Evolutionary conservation across 441 rosid species (phyloP).

Genomic region (Viola pubescens): DNA sequence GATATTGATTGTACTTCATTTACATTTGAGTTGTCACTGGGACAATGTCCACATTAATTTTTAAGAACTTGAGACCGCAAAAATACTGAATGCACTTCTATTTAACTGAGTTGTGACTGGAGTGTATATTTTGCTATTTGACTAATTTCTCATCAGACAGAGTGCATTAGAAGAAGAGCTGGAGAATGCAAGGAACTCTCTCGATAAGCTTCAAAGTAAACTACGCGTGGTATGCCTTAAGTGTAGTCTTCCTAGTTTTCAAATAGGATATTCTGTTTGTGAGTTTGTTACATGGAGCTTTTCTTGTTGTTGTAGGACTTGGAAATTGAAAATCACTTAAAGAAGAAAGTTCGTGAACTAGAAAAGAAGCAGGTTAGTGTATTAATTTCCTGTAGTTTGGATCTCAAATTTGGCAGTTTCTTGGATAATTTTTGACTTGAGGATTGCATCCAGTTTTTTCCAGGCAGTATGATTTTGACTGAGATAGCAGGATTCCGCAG

Average conservation of each 20-base stretch:
- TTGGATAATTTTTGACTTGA: conserved; percentile 8
- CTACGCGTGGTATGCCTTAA: conserved; percentile 52
- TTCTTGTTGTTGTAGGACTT: conserved; percentile 52
- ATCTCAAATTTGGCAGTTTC: too few relatives aligned
- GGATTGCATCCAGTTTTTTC: conserved; percentile 43
- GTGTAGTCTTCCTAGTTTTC: background rate
- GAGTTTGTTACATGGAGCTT: background rate
- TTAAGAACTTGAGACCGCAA: background rate
- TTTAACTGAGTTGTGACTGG: background rate
- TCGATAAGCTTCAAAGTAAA: conserved; percentile 72
- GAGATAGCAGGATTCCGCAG: conserved; percentile 43
- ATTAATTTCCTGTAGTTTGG: conserved; percentile 7
- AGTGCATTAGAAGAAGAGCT: conserved; percentile 83
- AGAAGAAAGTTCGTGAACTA: conserved; percentile 62
- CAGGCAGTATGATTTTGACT: conserved; percentile 42
- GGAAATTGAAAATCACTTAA: conserved; percentile 93
- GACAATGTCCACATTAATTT: background rate
- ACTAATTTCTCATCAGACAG: conserved; percentile 90
- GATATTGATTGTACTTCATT: too few relatives aligned
- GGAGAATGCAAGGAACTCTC: conserved; percentile 44
- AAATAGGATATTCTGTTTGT: conserved; percentile 5
- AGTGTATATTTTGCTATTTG: conserved; percentile 32
- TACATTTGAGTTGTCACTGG: too few relatives aligned
- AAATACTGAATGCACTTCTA: background rate
- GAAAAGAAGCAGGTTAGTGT: conserved; percentile 72